Conservation (phyloP, 2,329 filamentous ascomycete genomes). For the Didymellaceae sp. region DNA sequence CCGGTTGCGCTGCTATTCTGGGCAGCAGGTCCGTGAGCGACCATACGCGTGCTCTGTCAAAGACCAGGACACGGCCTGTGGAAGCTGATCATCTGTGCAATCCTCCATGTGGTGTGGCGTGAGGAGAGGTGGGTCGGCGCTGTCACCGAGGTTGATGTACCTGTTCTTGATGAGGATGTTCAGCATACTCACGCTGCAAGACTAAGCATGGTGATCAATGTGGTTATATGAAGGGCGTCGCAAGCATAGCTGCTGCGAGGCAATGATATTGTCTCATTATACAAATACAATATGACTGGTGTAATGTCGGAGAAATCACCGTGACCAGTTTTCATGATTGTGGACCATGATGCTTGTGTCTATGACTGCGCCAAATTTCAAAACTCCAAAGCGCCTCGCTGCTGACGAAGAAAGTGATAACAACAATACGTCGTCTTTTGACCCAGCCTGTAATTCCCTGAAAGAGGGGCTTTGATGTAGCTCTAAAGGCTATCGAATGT, state of each 20-base stretch:
- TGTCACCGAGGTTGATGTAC: slow-evolving; percentile 2
- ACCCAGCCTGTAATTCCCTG: slow-evolving; percentile 6
- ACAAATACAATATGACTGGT: slow-evolving; percentile 17
- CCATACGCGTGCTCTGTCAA: neutral
- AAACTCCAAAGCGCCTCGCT: slow-evolving; percentile 18
- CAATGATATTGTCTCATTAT: slow-evolving; percentile 19
- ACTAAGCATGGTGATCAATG: slow-evolving; percentile 1
- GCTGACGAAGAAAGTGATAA: slow-evolving; percentile 6
- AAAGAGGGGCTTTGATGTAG: neutral
- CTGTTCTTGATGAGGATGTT: neutral
- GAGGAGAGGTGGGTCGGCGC: slow-evolving; percentile 9
- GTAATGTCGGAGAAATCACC: slow-evolving; percentile 2
- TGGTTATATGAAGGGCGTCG: slow-evolving; percentile 2
- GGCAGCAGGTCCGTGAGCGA: slow-evolving; percentile 6
- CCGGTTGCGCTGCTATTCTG: slow-evolving; percentile 10
- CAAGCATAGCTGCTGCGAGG: slow-evolving; percentile 7
- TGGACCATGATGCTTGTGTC: slow-evolving; percentile 13
- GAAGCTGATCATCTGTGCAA: slow-evolving; percentile 2
- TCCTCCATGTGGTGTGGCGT: slow-evolving; percentile 7
- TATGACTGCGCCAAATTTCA: slow-evolving; percentile 13
- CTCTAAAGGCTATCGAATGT: slow-evolving; percentile 14
- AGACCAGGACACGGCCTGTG: slow-evolving; percentile 1
- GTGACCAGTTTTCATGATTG: slow-evolving; percentile 9
- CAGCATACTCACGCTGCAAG: slow-evolving; percentile 4
- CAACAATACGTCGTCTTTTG: slow-evolving; percentile 2